Evolutionary conservation across 1,284 basidiomycete genomes (phyloP).

Genomic region (Trichosporon coremiiforme): DNA sequence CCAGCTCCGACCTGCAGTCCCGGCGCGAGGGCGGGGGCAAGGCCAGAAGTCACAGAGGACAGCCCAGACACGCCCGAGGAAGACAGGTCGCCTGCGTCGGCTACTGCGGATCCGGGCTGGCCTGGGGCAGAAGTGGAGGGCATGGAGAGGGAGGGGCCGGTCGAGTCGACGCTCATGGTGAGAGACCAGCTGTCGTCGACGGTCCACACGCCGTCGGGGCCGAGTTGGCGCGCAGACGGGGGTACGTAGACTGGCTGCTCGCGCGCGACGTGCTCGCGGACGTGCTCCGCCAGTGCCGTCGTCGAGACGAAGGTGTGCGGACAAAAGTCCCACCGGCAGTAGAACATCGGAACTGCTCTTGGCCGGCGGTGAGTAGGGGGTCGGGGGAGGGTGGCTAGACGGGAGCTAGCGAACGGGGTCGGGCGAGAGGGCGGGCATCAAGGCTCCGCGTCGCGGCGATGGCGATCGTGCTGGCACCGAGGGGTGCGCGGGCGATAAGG

Average conservation of each 20-base stretch:
- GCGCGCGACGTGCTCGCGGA: conserved; percentile 26
- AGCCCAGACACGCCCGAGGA: not conserved
- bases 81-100: not conserved
- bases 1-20: not conserved
- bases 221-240: not conserved
- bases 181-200: conserved; percentile 12
- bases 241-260: conserved; percentile 28
- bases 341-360: conserved; percentile 16
- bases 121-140: not conserved
- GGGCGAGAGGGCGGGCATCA: not conserved
- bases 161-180: conserved; percentile 3
- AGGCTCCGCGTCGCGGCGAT: not conserved
- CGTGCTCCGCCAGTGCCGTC: conserved; percentile 20
- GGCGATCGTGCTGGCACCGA: conserved; percentile 13
- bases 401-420: too few relatives aligned
- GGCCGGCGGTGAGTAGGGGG: not conserved
- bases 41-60: not conserved
- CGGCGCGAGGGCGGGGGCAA: not conserved
- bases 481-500: not conserved
- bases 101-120: not conserved
- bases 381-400: too few relatives aligned
- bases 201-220: conserved; percentile 11
- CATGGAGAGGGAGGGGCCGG: not conserved
- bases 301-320: conserved; percentile 21
- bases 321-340: conserved; percentile 32